Evolutionary conservation across 2,329 filamentous ascomycete species (phyloP), one percentile per base, ranked within the genome.

Genomic region (Hortaea werneckii): DNA sequence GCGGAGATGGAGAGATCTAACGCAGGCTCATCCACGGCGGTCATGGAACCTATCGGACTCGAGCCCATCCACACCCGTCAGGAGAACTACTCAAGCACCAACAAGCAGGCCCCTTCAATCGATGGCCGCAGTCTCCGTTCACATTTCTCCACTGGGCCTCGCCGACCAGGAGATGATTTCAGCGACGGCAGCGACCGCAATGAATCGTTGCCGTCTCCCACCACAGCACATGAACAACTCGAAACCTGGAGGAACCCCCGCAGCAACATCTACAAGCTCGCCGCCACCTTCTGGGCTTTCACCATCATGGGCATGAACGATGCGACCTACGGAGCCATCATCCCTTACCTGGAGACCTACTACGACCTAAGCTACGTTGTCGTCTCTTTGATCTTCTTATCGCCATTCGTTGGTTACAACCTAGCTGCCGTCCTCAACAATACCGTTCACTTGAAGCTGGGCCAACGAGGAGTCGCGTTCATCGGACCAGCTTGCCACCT

Each of bases 401-500:
- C 81, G 0, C 80, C 81, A 0, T 78, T 85, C 41, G 67, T 75
- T 3, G 82, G 82, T 40, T 86, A 85, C 63, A 71, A 77, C 10
- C 55, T 74, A 2, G 79, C 81, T 1, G 81, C 80, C 1, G 63
- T 85, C 1, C 59, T 75, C 42, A 87, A 85, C 62, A 83, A 82
- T 58, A 63, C 65, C 7, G 72, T 86, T 40, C 83, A 85, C 61
- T 68, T 80, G 54, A 69, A 67, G 34, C 69, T 79, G 42, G 85
- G 86, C 32, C 84, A 86, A 58, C 75, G 82, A 11, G 85, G 85
- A 7, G 75, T 88, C 7, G 83, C 84, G 8, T 58, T 85, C 42
- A 61, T 87, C 5, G 80, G 74, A 0, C 80, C 84, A 0, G 48
- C 72, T 8, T 78, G 74, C 52, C 82, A 85, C 55, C 58, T 87